Evolutionary conservation across 495 filamentous ascomycete species (phyloP), one percentile per base, ranked within the genome.

Genomic region (Daldinia bambusicola): DNA sequence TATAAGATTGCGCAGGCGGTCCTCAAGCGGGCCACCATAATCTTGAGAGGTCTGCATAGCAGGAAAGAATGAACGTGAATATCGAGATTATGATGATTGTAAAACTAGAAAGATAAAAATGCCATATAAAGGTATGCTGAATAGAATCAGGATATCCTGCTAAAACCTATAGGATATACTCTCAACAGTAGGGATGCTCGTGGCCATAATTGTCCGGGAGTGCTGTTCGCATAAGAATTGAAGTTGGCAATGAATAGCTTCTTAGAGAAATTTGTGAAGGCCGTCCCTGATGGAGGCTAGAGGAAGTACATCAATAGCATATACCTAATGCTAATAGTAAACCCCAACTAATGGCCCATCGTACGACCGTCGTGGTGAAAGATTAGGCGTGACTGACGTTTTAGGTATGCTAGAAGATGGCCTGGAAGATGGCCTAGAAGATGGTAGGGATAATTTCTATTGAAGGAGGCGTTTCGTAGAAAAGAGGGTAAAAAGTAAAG

Each of bases 1-100:
- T 38, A 84, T 84, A 57, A 85, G 69, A 55, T 58, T 75, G 57
- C 82, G 78, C n/a, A 84, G 74, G 12, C 70, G 82, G 41, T 77
- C 75, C 73, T 85, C 83, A 31, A 85, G 79, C 50, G 66, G 66
- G 12, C 57, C 76, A 10, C 55, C 65, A 4, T 41, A 51, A 13
- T 48, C 13, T 38, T 71, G 74, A 26, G 55, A 57, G 26, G 63
- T 20, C 55, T 77, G 68, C 78, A 80, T 81, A 13, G 26, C 60
- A 58, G 18, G 14, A 50, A 51, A 50, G 43, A 61, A n/a, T 32
- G 30, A 50, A 51, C 37, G 12, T 9, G 31, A 59, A 31, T 26
- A 26, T 38, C 50, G 59, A 41, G 40, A 55, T 59, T 12, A 53
- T 8, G 16, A 20, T 48, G 20, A 48, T 16, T 7, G 36, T 36